Base-by-base conservation (phyloP, 179 eudicot species). In the Silene vulgaris region DNA sequence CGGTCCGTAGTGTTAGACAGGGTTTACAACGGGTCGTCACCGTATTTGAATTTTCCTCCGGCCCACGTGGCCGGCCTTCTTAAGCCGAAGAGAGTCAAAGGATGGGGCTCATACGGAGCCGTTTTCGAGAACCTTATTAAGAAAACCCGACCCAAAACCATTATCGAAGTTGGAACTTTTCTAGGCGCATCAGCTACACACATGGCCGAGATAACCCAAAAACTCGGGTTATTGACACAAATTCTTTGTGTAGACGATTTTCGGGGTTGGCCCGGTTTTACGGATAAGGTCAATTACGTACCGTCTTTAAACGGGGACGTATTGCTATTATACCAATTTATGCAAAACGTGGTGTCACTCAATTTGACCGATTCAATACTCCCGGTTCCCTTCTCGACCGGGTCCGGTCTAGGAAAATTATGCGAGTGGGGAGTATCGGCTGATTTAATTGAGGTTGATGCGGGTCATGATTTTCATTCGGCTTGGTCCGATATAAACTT, bases 391-490 rank as follows among this genome's bases (percentile, higher is more conserved):
- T 91, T 85, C 59, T 86, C 92, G 20, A 86, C 88, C 19, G 85
- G 83, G 75, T 76, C 89, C 48, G 83, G 80, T n/a, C 82, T 91
- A 9, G 77, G 72, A 32, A 82, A 62, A 75, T 68, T 91, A 57
- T 91, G 97, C 30, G 85, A 88, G 77, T 83, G 86, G 91, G 97
- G 97, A 0, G 86, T 91, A 52, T 72, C 67, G 54, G 92, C 81
- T 7, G 97, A 91, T 45, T 19, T 91, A 21, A 82, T 91, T 5
- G 97, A 88, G 73, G 84, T 91, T 4, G 97, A 91, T 63, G 93
- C 96, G 19, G 91, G 91, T 12, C 91, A 88, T 56, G 96, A 91
- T 61, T 91, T 91, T 72, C 97, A 91, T 66, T 91, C 95, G 50
- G 95, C 95, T 0, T 91, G 97, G 97, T 23, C 85, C 0, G 97